These are phyloP conservation scores for Tricladium varicosporioides DNA, from an alignment of 2,329 filamentous ascomycete species.

Conservation along the genomic window DNA sequence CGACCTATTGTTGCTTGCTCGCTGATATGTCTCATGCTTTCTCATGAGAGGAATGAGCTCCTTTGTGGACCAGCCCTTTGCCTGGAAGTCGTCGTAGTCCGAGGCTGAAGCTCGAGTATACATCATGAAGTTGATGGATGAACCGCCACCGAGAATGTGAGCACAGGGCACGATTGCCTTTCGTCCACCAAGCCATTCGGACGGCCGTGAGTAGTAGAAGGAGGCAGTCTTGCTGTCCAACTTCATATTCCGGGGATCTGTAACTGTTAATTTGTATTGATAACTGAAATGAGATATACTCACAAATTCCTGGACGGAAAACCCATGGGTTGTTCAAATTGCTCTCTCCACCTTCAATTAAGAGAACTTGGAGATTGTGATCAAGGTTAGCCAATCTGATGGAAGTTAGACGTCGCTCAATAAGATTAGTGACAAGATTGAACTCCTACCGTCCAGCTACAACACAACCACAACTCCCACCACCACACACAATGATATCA, in stretches of 20 bases:
- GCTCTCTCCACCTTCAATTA: constrained; percentile 54
- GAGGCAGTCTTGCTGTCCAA: constrained; percentile 54
- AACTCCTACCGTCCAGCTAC: constrained; percentile 42
- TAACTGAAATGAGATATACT: constrained; percentile 42
- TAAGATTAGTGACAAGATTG: background rate
- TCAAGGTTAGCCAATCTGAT: constrained; percentile 48
- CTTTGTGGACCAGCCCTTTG: constrained; percentile 49
- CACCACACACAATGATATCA: constrained; percentile 51
- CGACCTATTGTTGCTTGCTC: constrained; percentile 54
- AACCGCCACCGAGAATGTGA: constrained; percentile 61
- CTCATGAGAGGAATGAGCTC: constrained; percentile 54
- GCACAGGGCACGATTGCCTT: constrained; percentile 43
- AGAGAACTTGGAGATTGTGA: constrained; percentile 44
- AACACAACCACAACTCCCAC: constrained; percentile 48
- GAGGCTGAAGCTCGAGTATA: constrained; percentile 44
- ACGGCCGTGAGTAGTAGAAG: constrained; percentile 66
- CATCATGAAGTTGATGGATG: constrained; percentile 59
- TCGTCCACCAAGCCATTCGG: constrained; percentile 59
- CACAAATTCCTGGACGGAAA: constrained; percentile 49
- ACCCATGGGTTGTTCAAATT: constrained; percentile 50
- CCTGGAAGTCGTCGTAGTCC: constrained; percentile 55
- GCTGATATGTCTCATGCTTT: constrained; percentile 56
- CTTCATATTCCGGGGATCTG: constrained; percentile 34
- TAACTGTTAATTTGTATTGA: constrained; percentile 31
- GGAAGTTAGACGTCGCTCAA: constrained; percentile 2